phyloP scores from a whole-genome alignment of 495 filamentous ascomycete genomes.

The Aspergillus homomorphus region DNA sequence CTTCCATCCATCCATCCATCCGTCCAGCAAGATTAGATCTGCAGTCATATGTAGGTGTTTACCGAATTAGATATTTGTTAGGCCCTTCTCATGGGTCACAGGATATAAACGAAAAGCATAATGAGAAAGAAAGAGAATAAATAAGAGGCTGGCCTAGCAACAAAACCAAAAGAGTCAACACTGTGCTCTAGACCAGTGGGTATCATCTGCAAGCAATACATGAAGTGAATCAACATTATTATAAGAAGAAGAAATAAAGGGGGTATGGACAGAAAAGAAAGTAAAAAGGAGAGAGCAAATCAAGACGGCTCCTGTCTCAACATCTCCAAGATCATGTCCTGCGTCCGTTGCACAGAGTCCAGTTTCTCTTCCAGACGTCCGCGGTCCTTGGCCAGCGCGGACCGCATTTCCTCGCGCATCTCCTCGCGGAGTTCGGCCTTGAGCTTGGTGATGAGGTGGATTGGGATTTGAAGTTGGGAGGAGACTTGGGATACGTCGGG shows the following conservation, averaged over 20 bases:
- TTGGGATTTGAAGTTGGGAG: background rate
- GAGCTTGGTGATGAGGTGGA: constrained; percentile 14
- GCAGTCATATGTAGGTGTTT: too few species aligned
- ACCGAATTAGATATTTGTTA: too few species aligned
- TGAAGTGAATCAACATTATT: too few species aligned
- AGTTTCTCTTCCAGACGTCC: constrained; percentile 35
- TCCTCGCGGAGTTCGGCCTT: constrained; percentile 40
- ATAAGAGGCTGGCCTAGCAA: background rate
- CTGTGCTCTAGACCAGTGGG: background rate
- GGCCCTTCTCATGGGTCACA: too few species aligned
- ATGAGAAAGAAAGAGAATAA: background rate
- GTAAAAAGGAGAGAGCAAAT: constrained; percentile 12
- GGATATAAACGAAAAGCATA: background rate
- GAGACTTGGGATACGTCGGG: background rate
- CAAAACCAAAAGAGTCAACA: background rate
- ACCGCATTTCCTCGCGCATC: constrained; percentile 30
- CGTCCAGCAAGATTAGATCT: too few species aligned
- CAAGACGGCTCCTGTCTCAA: constrained; percentile 38
- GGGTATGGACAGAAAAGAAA: constrained; percentile 9
- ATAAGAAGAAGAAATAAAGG: background rate
- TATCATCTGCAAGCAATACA: constrained; percentile 4
- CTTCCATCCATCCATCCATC: too few species aligned
- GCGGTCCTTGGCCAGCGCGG: constrained; percentile 34
- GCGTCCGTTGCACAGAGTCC: constrained; percentile 42
- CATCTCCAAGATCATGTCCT: constrained; percentile 49